A percentile compares a stretch with the other conserved stretches of the same genome.
Conservation (phyloP, 345 rosid species). For the Physaria fendleri region DNA sequence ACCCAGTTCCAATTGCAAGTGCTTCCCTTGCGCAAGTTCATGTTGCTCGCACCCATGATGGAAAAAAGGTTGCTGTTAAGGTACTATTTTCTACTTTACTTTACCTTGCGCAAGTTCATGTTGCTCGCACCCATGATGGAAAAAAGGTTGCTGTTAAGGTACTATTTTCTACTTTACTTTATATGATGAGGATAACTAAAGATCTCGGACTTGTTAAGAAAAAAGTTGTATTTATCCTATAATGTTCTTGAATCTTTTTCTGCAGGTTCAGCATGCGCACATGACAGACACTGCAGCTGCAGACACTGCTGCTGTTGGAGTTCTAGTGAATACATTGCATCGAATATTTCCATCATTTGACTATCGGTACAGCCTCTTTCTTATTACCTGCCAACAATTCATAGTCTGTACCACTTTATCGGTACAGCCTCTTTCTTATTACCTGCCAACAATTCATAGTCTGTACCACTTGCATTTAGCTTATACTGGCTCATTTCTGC, state of each 20-base stretch:
- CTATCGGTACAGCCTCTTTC: slow-evolving; percentile 52
- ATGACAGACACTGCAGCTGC: slow-evolving; percentile 92
- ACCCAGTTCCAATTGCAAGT: slow-evolving; percentile 90
- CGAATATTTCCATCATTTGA: slow-evolving; percentile 86
- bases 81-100: slow-evolving; percentile 34
- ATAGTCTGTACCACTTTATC: slow-evolving; percentile 32
- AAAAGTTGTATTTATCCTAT: background rate
- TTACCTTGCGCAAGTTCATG: slow-evolving; percentile 99
- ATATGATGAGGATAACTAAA: background rate
- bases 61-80: slow-evolving; percentile 91
- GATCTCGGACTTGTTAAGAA: background rate
- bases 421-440: slow-evolving; percentile 35
- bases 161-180: slow-evolving; percentile 6
- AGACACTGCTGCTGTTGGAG: slow-evolving; percentile 75
- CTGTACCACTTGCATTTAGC: slow-evolving; percentile 1
- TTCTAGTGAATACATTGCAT: slow-evolving; percentile 73
- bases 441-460: background rate
- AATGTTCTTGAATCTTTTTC: slow-evolving; percentile 6
- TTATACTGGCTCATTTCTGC: slow-evolving; percentile 33
- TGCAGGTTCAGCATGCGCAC: slow-evolving; percentile 90
- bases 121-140: slow-evolving; percentile 66
- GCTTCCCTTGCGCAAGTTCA: slow-evolving; percentile 99
- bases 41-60: slow-evolving; percentile 67
- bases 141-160: slow-evolving; percentile 95
- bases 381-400: background rate